Percentiles rank a stretch among this genome's conserved stretches.
These are phyloP conservation scores for Verticillium alfalfae DNA, from an alignment of 2,329 filamentous ascomycete genomes.

Conservation along the genomic window DNA sequence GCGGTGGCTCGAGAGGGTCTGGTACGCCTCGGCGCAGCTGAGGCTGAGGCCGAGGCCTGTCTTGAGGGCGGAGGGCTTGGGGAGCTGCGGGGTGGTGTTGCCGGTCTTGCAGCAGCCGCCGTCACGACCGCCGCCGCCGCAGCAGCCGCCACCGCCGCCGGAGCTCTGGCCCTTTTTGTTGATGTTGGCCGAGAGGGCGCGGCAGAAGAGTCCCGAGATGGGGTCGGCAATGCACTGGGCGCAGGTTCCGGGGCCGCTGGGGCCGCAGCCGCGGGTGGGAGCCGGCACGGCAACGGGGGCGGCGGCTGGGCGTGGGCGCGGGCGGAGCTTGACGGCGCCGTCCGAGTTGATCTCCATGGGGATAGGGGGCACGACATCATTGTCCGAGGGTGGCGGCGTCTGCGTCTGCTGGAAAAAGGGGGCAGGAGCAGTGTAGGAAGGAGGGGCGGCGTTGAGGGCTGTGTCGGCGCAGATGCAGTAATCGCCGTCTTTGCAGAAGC, in stretches of 20 bases:
- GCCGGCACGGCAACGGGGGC: slow-evolving; percentile 43
- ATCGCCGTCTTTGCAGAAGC: slow-evolving; percentile 77
- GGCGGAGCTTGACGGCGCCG: slow-evolving; percentile 55
- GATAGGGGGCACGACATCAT: slow-evolving; percentile 47
- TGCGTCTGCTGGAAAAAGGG: slow-evolving; percentile 31
- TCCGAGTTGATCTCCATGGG: slow-evolving; percentile 56
- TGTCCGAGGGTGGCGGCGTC: slow-evolving; percentile 56
- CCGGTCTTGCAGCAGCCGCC: slow-evolving; percentile 62
- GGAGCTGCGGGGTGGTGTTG: slow-evolving; percentile 7
- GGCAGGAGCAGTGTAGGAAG: slow-evolving; percentile 15
- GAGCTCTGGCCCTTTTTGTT: slow-evolving; percentile 31
- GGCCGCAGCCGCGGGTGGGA: slow-evolving; percentile 42
- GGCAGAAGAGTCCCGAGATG: slow-evolving; percentile 77
- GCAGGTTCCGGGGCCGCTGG: slow-evolving; percentile 72
- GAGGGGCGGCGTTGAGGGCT: slow-evolving; percentile 19
- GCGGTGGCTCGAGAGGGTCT: slow-evolving; percentile 70
- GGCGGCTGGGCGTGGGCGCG: slow-evolving; percentile 22
- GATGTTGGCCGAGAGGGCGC: slow-evolving; percentile 66
- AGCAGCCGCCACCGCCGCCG: slow-evolving; percentile 36
- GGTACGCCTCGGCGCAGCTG: slow-evolving; percentile 73
- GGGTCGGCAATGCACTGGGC: slow-evolving; percentile 73
- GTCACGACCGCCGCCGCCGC: slow-evolving; percentile 53
- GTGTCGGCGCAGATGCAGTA: slow-evolving; percentile 76
- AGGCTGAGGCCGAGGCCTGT: slow-evolving; percentile 47
- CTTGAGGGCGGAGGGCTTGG: slow-evolving; percentile 15